These are phyloP conservation scores for Adansonia grandidieri DNA, from an alignment of 441 rosid species.

Conservation along the genomic window DNA sequence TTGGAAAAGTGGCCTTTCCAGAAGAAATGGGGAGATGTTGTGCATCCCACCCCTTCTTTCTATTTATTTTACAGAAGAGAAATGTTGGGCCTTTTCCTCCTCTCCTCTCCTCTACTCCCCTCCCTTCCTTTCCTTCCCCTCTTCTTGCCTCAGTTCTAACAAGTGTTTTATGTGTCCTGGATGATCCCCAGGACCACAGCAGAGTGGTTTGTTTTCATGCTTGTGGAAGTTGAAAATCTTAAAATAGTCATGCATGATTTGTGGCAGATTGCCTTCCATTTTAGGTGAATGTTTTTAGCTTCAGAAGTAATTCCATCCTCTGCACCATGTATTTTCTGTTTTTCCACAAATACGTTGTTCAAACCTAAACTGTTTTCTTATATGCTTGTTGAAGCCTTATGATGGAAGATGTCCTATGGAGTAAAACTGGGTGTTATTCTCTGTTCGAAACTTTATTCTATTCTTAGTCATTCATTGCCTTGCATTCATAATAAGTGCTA, in stretches of 20 bases:
- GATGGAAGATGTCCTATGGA: background rate
- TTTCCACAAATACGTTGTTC: background rate
- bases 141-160: background rate
- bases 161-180: background rate
- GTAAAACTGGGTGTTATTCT: too few relatives aligned
- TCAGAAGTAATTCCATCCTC: background rate
- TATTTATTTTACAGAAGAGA: background rate
- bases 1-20: background rate
- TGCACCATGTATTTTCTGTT: background rate
- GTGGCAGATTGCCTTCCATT: background rate
- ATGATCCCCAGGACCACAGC: background rate
- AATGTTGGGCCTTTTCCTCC: background rate
- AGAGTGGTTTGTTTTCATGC: background rate
- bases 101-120: background rate
- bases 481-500: background rate
- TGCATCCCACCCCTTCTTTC: background rate
- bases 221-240: background rate
- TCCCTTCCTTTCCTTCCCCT: background rate
- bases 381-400: background rate
- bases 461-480: background rate
- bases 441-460: background rate
- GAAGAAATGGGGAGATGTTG: background rate
- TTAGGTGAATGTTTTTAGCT: background rate
- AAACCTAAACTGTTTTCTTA: background rate
- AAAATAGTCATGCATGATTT: background rate